Conservation (phyloP, 1,284 basidiomycete species). For the Microbotryum intermedium region DNA sequence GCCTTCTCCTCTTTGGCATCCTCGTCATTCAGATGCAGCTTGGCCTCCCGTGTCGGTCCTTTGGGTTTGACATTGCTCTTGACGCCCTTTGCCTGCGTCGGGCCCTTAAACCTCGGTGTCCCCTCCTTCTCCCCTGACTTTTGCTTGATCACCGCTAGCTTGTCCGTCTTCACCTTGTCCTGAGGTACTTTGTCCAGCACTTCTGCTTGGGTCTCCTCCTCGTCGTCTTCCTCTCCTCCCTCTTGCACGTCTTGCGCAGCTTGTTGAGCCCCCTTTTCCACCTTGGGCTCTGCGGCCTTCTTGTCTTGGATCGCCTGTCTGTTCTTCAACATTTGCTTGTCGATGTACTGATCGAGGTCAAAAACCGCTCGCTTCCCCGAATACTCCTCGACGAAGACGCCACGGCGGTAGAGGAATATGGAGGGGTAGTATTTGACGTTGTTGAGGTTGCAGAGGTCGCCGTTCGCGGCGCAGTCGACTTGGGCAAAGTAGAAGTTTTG, state of each 20-base stretch:
- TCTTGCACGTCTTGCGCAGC: background rate
- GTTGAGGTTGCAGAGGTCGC: slow-evolving; percentile 69
- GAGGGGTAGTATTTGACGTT: slow-evolving; percentile 67
- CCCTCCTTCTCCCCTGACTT: background rate
- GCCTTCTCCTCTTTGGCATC: background rate
- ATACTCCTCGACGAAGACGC: slow-evolving; percentile 55
- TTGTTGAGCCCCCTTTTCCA: background rate
- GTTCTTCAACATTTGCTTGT: slow-evolving; percentile 43
- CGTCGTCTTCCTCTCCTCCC: background rate
- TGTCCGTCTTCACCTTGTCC: background rate
- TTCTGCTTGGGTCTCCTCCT: background rate
- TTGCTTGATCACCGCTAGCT: background rate
- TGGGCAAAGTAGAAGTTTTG: slow-evolving; percentile 63
- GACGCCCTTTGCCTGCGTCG: too few species aligned
- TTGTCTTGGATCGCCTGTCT: slow-evolving; percentile 42
- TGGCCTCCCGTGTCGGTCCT: slow-evolving; percentile 9
- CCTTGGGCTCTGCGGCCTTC: slow-evolving; percentile 34
- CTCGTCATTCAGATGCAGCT: background rate
- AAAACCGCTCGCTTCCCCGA: slow-evolving; percentile 48
- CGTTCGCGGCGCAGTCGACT: slow-evolving; percentile 73
- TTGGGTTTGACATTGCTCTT: background rate
- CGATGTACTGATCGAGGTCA: slow-evolving; percentile 49
- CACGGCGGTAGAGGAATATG: slow-evolving; percentile 62
- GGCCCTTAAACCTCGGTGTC: too few species aligned
- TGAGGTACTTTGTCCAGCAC: background rate